Evolutionary conservation across 331 rosid species (phyloP), one percentile per base, ranked within the genome.

Genomic region (Pyracantha coccinea): DNA sequence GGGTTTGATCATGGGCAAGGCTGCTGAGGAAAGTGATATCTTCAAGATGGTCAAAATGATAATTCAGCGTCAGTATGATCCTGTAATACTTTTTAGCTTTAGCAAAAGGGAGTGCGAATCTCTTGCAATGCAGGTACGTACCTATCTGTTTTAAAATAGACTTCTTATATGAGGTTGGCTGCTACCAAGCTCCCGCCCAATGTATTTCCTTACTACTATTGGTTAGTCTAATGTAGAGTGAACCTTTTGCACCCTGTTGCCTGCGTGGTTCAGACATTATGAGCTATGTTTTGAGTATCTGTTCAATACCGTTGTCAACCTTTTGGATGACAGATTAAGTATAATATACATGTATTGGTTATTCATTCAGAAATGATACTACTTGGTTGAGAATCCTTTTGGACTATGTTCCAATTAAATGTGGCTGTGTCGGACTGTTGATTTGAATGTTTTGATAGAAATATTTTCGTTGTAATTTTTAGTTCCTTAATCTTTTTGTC

Each of bases 41-140:
- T 94, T 94, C 85, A 94, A 90, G 92, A 87, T 94, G 92, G 99
- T 94, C 72, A 94, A 90, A 86, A 94, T 94, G 99, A 92, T 94
- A 75, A 87, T 94, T 76, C 95, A 94, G 75, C 97, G 97, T 21
- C 93, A 94, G 65, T 94, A 92, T 65, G 97, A 94, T 71, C 99
- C 97, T 9, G 97, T 94, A 53, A 94, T 94, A 85, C 88, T 94
- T 55, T 94, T 94, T 86, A 86, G 97, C 84, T 94, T 94, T 80
- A 94, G 99, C 95, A 94, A 92, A 88, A 87, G 91, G 82, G 99
- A 94, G 80, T 94, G 99, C 47, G 99, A 94, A 69, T 63, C 82
- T 79, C 99, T 92, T 73, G 99, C 99, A 44, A 90, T 91, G 97
- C 99, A 94, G 99, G 99, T 94, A 69, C 67, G 38, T 58, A 44